These are phyloP conservation scores for Ceriops decandra DNA, from an alignment of 345 rosid genomes.

Conservation along the genomic window DNA sequence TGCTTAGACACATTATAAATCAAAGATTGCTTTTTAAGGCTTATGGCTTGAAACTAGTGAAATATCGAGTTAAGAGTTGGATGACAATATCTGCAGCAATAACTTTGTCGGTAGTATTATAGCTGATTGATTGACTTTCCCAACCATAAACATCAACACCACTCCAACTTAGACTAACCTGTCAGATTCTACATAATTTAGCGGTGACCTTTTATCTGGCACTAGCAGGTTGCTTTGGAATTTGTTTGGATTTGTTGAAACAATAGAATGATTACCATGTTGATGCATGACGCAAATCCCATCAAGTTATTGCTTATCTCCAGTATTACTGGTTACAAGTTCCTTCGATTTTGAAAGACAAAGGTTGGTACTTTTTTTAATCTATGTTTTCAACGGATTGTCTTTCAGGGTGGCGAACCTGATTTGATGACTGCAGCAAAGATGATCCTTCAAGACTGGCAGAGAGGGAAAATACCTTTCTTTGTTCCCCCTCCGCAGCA, in stretches of 20 bases:
- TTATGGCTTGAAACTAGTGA: no score
- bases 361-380: background rate
- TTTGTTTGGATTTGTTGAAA: no score
- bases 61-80: no score
- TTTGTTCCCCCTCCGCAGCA: conserved; percentile 69
- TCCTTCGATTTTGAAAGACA: background rate
- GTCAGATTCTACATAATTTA: background rate
- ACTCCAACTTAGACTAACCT: background rate
- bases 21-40: no score
- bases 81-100: no score
- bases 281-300: no score
- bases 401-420: conserved; percentile 82
- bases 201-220: background rate
- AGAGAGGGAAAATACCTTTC: conserved; percentile 87
- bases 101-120: no score
- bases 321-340: background rate
- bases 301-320: no score
- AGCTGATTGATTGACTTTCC: no score
- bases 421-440: conserved; percentile 78
- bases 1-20: no score
- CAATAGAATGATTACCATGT: background rate
- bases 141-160: background rate
- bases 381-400: background rate
- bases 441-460: conserved; percentile 98
- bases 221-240: background rate